These are phyloP conservation scores for Aspergillus clavatus DNA, from an alignment of 2,329 filamentous ascomycete species.

Conservation along the genomic window DNA sequence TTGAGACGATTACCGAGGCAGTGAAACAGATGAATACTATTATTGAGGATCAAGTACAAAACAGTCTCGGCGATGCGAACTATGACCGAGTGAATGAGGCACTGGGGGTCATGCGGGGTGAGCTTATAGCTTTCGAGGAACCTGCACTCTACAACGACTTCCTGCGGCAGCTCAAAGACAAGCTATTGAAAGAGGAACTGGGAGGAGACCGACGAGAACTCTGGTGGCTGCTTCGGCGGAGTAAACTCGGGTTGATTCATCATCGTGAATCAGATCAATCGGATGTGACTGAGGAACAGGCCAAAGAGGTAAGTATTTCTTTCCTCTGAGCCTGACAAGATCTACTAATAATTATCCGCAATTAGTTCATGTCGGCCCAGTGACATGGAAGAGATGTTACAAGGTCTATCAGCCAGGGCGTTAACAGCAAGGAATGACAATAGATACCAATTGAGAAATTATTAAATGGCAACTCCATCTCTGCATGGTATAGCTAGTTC, in stretches of 20 bases:
- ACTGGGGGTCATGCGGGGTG: slow-evolving; percentile 70
- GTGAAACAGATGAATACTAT: slow-evolving; percentile 70
- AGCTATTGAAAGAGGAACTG: slow-evolving; percentile 63
- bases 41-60: slow-evolving; percentile 62
- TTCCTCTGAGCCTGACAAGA: not conserved
- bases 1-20: slow-evolving; percentile 61
- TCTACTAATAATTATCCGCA: not conserved
- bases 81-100: slow-evolving; percentile 73
- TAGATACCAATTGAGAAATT: not conserved
- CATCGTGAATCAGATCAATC: slow-evolving; percentile 58
- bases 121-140: slow-evolving; percentile 70
- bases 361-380: slow-evolving; percentile 5
- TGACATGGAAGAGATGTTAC: not conserved
- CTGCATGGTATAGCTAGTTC: not conserved
- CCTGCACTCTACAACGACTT: slow-evolving; percentile 73
- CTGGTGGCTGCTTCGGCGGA: slow-evolving; percentile 69
- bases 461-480: not conserved
- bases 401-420: not conserved
- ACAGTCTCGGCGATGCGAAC: slow-evolving; percentile 69
- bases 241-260: slow-evolving; percentile 69
- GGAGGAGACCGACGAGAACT: slow-evolving; percentile 75
- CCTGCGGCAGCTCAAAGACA: slow-evolving; percentile 64
- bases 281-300: slow-evolving; percentile 64
- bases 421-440: not conserved
- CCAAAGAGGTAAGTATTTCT: slow-evolving; percentile 47